Percentiles rank a stretch among this genome's conserved stretches.
Conservation (phyloP, 1,139 yeast genomes). For the Lizanozyma gosingica region DNA sequence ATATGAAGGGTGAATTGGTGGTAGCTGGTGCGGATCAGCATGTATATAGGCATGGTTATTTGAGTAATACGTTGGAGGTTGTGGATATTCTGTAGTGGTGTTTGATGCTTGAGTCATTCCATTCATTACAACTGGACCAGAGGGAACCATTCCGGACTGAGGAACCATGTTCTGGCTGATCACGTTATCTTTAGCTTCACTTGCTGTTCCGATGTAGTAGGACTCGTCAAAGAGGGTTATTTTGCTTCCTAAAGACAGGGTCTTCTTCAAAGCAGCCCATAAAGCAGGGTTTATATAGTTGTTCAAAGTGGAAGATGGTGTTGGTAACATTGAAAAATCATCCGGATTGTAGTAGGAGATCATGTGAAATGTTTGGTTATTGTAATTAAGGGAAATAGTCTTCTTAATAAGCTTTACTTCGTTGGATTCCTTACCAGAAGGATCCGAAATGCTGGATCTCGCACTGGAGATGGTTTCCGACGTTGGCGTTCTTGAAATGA, state of each 20-base stretch:
- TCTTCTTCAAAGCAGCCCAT: background rate
- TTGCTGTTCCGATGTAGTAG: background rate
- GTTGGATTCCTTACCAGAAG: background rate
- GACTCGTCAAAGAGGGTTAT: background rate
- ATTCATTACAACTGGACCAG: background rate
- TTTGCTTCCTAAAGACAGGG: background rate
- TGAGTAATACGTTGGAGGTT: background rate
- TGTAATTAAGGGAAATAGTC: background rate
- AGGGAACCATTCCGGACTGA: background rate
- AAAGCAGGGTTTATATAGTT: background rate
- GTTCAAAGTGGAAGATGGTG: background rate
- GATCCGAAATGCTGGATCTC: background rate
- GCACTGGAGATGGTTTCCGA: background rate
- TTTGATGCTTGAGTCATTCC: background rate
- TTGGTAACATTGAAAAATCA: background rate
- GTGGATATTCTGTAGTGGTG: background rate
- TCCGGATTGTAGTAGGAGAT: background rate
- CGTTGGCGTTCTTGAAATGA: background rate
- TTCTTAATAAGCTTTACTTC: background rate
- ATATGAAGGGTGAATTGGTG: background rate
- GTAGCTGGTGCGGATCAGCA: background rate
- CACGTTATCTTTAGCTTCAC: too few relatives aligned
- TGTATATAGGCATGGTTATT: background rate
- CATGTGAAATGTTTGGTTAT: background rate
- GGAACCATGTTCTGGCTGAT: too few relatives aligned